Conservation (phyloP, 768 basidiomycete species). For the Trametes gibbosa region DNA sequence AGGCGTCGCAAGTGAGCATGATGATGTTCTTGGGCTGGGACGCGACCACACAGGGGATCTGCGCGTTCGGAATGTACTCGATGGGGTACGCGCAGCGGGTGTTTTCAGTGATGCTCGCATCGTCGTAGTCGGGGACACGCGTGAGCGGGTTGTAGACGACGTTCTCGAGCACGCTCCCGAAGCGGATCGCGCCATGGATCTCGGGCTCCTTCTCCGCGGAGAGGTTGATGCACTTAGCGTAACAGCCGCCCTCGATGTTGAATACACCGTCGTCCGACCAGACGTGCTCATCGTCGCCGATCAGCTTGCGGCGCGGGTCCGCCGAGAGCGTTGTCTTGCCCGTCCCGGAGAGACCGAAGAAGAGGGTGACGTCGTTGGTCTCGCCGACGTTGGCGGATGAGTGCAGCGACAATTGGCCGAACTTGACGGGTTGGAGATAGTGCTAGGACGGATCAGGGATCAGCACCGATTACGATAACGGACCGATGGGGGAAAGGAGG, state of each 20-base stretch:
- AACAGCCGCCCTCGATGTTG: slow-evolving; percentile 99
- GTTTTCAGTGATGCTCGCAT: slow-evolving; percentile 96
- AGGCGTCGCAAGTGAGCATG: slow-evolving; percentile 97
- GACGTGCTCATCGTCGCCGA: slow-evolving; percentile 99
- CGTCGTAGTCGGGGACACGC: slow-evolving; percentile 92
- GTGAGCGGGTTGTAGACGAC: slow-evolving; percentile 90
- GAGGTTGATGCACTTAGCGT: slow-evolving; percentile 97
- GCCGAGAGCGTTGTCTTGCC: slow-evolving; percentile 99
- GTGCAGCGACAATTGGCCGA: slow-evolving; percentile 95
- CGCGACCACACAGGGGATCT: slow-evolving; percentile 87
- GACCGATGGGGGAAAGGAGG: neutral
- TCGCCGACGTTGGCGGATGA: slow-evolving; percentile 96
- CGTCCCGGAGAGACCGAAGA: slow-evolving; percentile 98
- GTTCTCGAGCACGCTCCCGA: slow-evolving; percentile 97
- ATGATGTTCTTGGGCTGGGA: slow-evolving; percentile 92
- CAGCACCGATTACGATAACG: slow-evolving; percentile 1
- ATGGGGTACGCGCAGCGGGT: slow-evolving; percentile 99
- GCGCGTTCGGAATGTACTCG: slow-evolving; percentile 93
- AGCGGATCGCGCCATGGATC: slow-evolving; percentile 92
- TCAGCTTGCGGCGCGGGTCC: slow-evolving; percentile 89
- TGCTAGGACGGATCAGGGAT: slow-evolving; percentile 48
- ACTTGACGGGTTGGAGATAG: slow-evolving; percentile 98
- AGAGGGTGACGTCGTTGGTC: slow-evolving; percentile 90
- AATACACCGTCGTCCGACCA: slow-evolving; percentile 99
- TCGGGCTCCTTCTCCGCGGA: slow-evolving; percentile 98